A percentile compares a stretch with the other conserved stretches of the same genome.
phyloP scores from a whole-genome alignment of 139 green algal species.

The Micractinium conductrix region DNA sequence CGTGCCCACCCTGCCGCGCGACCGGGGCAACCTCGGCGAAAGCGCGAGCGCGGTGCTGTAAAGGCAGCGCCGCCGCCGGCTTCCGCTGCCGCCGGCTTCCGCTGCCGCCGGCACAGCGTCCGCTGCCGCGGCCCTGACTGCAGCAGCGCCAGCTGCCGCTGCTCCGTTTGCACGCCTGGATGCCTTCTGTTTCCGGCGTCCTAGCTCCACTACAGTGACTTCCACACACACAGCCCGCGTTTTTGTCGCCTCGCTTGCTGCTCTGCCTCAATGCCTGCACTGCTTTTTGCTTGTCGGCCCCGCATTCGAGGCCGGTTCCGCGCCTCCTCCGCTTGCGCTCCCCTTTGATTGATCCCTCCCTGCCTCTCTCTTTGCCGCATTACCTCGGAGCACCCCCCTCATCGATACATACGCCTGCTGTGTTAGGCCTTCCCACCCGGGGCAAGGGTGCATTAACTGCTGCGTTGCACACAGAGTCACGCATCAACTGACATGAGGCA shows the following conservation, averaged over 20 bases:
- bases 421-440: no score
- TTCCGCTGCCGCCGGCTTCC: no score
- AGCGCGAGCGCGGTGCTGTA: not conserved
- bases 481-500: no score
- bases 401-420: no score
- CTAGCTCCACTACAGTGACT: not conserved
- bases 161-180: not conserved
- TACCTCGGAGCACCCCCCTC: not conserved
- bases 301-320: not conserved
- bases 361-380: no score
- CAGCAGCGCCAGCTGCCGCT: no score
- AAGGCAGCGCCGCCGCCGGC: not conserved
- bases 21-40: conserved; percentile 31
- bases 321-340: not conserved
- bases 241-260: not conserved
- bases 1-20: conserved; percentile 51
- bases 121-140: no score
- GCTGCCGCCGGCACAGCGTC: no score
- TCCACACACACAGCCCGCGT: no score
- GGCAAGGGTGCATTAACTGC: no score
- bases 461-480: no score
- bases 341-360: not conserved
- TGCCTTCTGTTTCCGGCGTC: not conserved
- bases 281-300: not conserved
- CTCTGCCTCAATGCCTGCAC: not conserved